These are phyloP conservation scores for Acanthamoeba sp. DNA, from an alignment of 208 protist genomes.

Conservation along the genomic window DNA sequence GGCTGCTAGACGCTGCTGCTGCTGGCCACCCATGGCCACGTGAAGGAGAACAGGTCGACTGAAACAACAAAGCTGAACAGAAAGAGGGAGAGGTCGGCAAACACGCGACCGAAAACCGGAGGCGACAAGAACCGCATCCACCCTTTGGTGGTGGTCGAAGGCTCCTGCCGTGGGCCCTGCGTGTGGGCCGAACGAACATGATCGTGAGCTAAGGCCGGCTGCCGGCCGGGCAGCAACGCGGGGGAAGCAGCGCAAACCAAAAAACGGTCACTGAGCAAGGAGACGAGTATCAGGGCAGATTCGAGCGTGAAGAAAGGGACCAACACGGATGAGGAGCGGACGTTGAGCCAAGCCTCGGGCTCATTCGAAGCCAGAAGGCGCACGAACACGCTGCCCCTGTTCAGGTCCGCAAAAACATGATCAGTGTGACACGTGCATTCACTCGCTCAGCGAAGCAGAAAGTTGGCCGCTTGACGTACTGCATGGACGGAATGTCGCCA, in stretches of 20 bases:
- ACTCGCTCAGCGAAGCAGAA: neutral
- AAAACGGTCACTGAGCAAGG: neutral
- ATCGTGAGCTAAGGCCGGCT: too few relatives aligned
- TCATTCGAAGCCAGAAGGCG: constrained; percentile 20
- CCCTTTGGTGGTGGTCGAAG: neutral
- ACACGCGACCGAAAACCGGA: neutral
- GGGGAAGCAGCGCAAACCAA: neutral
- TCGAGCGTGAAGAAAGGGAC: constrained; percentile 35
- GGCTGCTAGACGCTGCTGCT: neutral
- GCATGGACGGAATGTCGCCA: neutral
- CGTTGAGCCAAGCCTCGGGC: constrained; percentile 5
- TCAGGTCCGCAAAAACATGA: too few relatives aligned
- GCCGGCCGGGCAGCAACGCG: too few relatives aligned
- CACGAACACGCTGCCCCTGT: neutral
- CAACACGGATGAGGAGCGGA: neutral
- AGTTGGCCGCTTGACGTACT: neutral
- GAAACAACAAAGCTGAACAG: constrained; percentile 5
- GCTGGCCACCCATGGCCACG: neutral
- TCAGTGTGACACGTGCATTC: neutral
- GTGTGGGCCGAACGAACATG: too few relatives aligned
- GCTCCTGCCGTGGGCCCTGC: neutral
- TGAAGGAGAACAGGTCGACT: neutral
- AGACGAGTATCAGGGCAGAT: neutral
- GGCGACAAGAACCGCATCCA: neutral
- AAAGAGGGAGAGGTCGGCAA: neutral